Evolutionary conservation across 2,329 filamentous ascomycete genomes (phyloP), one percentile per base, ranked within the genome.

Genomic region (Aschersonia sp.): DNA sequence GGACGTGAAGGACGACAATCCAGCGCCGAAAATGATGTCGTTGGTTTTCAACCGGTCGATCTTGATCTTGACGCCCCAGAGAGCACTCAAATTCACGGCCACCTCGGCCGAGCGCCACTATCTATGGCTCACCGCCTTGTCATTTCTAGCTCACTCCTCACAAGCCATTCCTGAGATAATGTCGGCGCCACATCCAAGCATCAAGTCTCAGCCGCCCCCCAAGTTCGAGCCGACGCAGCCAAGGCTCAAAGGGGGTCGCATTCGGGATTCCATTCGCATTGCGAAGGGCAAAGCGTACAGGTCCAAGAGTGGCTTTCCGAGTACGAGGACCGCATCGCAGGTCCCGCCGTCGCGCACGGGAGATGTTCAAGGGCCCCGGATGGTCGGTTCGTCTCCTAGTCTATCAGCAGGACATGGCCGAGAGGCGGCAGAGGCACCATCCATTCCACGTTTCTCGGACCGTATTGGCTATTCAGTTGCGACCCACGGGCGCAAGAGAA

Each of bases 31-130:
- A 62, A 83, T 83, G 47, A 59, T 63, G 37, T 67, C 73, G 6
- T 63, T 70, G 29, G 68, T 87, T 8, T 97, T 96, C 69, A 87
- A 94, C 65, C 82, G 92, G 46, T 97, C 92, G 0, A 97, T 98
- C 56, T 68, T 98, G 44, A 95, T 98, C 54, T 66, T 98, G 45
- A 98, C 92, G 5, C 90, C 92, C 1, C 84, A 94, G 57, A 79
- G 92, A 56, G 92, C 92, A 1, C 73, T 98, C 49, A 98, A 98
- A 61, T 97, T 98, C 62, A 98, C 92, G 0, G 87, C 92, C 0
- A 71, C 76, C 12, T 83, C 80, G 29, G 71, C 82, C 35, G 92
- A 97, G 54, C 81, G 92, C 12, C 92, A 98, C 63, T 94, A 94
- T 58, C 69, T 96, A 45, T 98, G 92, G 92, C 70, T 98, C 49